Evolutionary conservation across 768 basidiomycete genomes (phyloP).

Genomic region (Lanmaoa rubissima): DNA sequence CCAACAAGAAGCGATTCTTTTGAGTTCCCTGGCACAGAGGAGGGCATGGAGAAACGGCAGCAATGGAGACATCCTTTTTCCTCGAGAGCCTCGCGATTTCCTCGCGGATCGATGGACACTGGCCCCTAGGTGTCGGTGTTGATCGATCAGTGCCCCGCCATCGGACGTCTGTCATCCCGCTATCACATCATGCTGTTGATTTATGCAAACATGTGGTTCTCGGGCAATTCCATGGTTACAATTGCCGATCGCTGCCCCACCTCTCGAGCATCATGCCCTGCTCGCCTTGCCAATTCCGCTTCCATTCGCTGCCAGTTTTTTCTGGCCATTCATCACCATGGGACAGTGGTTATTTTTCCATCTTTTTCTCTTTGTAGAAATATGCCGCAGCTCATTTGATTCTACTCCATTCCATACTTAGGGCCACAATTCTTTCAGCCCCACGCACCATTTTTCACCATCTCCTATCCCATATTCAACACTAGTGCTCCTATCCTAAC

Average conservation of each 20-base stretch:
- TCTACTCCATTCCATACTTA: not conserved
- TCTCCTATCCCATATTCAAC: constrained; percentile 4
- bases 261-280: not conserved
- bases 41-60: not conserved
- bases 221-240: not conserved
- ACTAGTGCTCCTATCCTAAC: constrained; percentile 1
- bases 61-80: not conserved
- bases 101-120: constrained; percentile 13
- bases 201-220: not conserved
- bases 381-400: constrained; percentile 2
- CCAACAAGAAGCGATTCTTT: constrained; percentile 73
- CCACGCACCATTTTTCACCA: constrained; percentile 13
- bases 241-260: not conserved
- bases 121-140: not conserved
- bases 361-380: constrained; percentile 5
- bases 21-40: constrained; percentile 25
- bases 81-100: constrained; percentile 9
- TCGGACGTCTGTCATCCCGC: not conserved
- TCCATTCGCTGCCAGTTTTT: not conserved
- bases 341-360: no score
- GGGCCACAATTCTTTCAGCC: not conserved
- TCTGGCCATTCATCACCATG: not conserved
- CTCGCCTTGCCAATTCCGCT: not conserved
- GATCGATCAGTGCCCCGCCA: constrained; percentile 14
- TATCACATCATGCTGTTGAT: not conserved